Evolutionary conservation across 2,329 filamentous ascomycete species (phyloP), one percentile per base, ranked within the genome.

Genomic region (Colletotrichum chlorophyti): DNA sequence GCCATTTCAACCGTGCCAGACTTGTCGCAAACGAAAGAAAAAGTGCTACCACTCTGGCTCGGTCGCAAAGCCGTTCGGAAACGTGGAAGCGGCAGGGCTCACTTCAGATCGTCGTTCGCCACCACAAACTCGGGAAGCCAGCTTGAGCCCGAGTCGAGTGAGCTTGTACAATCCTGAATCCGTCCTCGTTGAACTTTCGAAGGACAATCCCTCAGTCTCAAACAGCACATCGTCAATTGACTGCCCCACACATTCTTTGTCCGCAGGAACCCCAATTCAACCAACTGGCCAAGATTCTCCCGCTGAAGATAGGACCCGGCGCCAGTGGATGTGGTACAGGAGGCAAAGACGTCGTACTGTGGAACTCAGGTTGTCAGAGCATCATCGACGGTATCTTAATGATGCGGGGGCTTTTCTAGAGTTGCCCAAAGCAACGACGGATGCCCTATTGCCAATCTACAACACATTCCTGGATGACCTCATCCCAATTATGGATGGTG

Each of bases 151-250:
- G 3, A 58, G 53, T 19, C 52, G 61, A 10, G 53, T 61, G 21
- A 64, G 60, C 42, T 52, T 54, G 14, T 65, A 65, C 45, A 65
- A 64, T 15, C 64, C 64, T 5, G 60, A 65, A 29, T 61, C 60
- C 6, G 60, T 65, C 4, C 31, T 65, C 15, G 53, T 41, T 29
- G 60, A 64, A 10, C 47, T 65, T 1, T 60, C 63, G 5, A 40
- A 9, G 19, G 19, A 29, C 5, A 17, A 21, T 10, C 11, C 43
- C 3, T 12, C 38, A 19, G n/a, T 17, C 12, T 3, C 19, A 26
- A 34, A 9, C 7, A 19, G 10, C 46, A 12, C 15, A 29, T 6
- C 34, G 7, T 10, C 17, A 4, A 21, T n/a, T n/a, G n/a, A n/a
- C n/a, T n/a, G n/a, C n/a, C n/a, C n/a, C n/a, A n/a, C n/a, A n/a